Percentiles rank a stretch among this genome's conserved stretches.
Conservation (phyloP, 768 basidiomycete species). For the Epithele typhae region DNA sequence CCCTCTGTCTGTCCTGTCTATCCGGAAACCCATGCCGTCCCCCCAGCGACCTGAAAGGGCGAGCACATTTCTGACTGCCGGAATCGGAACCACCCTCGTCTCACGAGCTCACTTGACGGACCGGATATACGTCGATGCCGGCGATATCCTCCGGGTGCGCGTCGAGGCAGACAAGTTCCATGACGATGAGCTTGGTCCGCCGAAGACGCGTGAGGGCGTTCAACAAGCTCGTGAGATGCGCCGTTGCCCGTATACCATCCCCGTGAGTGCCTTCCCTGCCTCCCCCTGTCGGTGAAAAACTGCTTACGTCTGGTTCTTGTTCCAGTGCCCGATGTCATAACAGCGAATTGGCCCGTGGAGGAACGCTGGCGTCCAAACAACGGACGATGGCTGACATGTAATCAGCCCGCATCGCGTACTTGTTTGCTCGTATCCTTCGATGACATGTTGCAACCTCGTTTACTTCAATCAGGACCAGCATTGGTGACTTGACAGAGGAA, state of each 20-base stretch:
- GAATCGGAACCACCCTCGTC: constrained; percentile 45
- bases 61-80: constrained; percentile 78
- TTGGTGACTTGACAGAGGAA: too few relatives aligned
- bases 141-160: constrained; percentile 70
- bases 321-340: constrained; percentile 81
- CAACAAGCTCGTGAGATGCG: constrained; percentile 45
- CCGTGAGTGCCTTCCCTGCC: constrained; percentile 45
- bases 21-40: not conserved
- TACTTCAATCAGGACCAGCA: too few relatives aligned
- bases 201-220: constrained; percentile 69
- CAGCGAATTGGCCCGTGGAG: constrained; percentile 86
- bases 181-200: constrained; percentile 86
- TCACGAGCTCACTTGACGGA: constrained; percentile 52
- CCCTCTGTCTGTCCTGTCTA: not conserved
- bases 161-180: constrained; percentile 81
- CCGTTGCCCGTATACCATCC: constrained; percentile 64
- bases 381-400: constrained; percentile 38
- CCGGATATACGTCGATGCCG: constrained; percentile 78
- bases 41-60: constrained; percentile 75
- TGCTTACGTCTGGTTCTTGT: not conserved
- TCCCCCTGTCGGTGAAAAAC: not conserved
- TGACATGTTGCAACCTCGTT: too few relatives aligned
- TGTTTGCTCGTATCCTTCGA: too few relatives aligned
- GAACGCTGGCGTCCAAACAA: constrained; percentile 38
- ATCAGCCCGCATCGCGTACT: too few relatives aligned